phyloP scores from a whole-genome alignment of 2,329 filamentous ascomycete species.

The Colletotrichum sp. region DNA sequence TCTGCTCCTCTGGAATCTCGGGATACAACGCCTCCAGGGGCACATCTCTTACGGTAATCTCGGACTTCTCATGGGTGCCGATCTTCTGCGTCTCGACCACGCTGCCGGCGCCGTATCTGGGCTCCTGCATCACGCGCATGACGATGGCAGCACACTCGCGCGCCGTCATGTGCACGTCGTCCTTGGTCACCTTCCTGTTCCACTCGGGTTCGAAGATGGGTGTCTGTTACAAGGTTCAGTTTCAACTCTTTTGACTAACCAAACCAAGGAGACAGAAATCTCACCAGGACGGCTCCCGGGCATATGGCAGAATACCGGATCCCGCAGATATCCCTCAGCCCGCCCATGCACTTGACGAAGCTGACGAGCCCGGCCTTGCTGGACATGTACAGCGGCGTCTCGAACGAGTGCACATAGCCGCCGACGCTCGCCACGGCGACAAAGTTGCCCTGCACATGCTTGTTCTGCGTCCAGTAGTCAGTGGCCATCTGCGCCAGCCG shows the following conservation, averaged over 20 bases:
- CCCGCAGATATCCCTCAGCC: not conserved
- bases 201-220: not conserved
- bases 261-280: not conserved
- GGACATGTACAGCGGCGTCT: conserved; percentile 33
- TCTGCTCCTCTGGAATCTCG: not conserved
- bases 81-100: conserved; percentile 22
- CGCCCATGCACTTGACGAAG: not conserved
- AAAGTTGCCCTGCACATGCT: conserved; percentile 39
- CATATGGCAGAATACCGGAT: not conserved
- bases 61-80: not conserved
- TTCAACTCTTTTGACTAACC: not conserved
- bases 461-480: conserved; percentile 31
- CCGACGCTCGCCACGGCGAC: conserved; percentile 31
- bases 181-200: not conserved
- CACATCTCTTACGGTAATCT: conserved; percentile 17
- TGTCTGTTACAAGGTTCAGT: not conserved
- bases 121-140: conserved; percentile 5
- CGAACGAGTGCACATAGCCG: conserved; percentile 30
- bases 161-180: not conserved
- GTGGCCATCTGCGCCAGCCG: conserved; percentile 30
- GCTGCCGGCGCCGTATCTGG: conserved; percentile 24
- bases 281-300: not conserved
- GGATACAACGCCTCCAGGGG: not conserved
- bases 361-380: conserved; percentile 29
- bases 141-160: not conserved